Conservation (phyloP, 78 protist genomes). For the Carpediemonas membranifera region DNA sequence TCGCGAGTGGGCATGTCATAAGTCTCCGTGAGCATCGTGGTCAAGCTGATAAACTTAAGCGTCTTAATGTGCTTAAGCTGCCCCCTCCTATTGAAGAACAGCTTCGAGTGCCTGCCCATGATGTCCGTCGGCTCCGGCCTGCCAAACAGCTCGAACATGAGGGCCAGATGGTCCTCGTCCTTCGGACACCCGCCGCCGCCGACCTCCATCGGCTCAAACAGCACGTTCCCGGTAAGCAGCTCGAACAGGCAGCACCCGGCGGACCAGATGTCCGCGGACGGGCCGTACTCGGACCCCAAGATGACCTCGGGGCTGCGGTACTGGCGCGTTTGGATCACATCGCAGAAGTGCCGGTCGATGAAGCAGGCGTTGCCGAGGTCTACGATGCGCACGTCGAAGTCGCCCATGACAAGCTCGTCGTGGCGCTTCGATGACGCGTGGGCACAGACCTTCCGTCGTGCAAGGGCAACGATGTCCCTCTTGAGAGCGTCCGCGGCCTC, state of each 20-base stretch:
- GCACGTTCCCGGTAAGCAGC: conserved; percentile 59
- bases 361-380: background rate
- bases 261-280: conserved; percentile 69
- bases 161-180: no score
- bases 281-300: conserved; percentile 43
- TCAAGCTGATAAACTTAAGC: background rate
- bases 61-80: background rate
- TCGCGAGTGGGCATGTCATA: no score
- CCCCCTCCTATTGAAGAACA: background rate
- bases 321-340: conserved; percentile 75
- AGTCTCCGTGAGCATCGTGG: background rate
- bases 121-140: background rate
- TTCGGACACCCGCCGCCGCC: no score
- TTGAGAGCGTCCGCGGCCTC: no score
- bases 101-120: background rate
- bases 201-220: conserved; percentile 15
- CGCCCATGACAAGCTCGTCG: no score
- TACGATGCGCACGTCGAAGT: background rate
- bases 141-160: background rate
- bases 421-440: no score
- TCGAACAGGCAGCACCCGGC: conserved; percentile 81
- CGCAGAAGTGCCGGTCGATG: conserved; percentile 3
- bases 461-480: no score
- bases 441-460: no score
- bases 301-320: conserved; percentile 90